Base-by-base conservation (phyloP, 2,329 filamentous ascomycete genomes). In the Chaetomium globosum region DNA sequence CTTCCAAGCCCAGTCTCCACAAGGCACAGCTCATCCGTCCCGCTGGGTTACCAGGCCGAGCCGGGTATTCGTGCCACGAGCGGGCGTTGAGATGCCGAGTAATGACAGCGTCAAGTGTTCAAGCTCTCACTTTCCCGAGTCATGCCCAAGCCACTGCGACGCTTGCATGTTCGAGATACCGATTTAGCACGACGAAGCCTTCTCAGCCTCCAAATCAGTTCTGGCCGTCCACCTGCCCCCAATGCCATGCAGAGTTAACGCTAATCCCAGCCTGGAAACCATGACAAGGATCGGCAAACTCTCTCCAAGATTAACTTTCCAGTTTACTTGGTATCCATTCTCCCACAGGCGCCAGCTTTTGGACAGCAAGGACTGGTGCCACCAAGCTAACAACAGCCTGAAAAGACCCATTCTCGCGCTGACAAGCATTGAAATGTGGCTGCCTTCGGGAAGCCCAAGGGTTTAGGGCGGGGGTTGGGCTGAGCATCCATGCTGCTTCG, bases 401-500 rank as follows among this genome's bases (percentile, higher is more conserved):
- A 43, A 43, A 19, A 43, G 39, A 43, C 39, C 39, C 39, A 43
- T 43, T 19, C 16, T 43, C 16, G 16, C 39, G 16, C 39, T 43
- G 39, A n/a, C 31, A 39, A 56, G 48, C 13, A 28, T 51, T 39
- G 55, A 30, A 30, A 63, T 49, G 53, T 63, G 61, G 61, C 53
- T 63, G 43, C 54, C 61, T 63, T 56, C 52, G 36, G 53, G 36
- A 46, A 57, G 23, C 13, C 55, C 33, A 23, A 48, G 39, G 39
- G 26, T 31, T 26, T 21, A 13, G 26, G 53, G 28, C 28, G 16
- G 19, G 53, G 43, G 21, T 51, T 28, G 61, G 61, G 55, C 61
- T 63, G 54, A 43, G 53, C 53, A 52, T 21, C 30, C 31, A 28
- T 55, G 59, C 13, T 7, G 8, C 12, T 13, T 39, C 26, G 49